Conservation (phyloP, 106 monocot genomes). For the Dendrobium nobile region DNA sequence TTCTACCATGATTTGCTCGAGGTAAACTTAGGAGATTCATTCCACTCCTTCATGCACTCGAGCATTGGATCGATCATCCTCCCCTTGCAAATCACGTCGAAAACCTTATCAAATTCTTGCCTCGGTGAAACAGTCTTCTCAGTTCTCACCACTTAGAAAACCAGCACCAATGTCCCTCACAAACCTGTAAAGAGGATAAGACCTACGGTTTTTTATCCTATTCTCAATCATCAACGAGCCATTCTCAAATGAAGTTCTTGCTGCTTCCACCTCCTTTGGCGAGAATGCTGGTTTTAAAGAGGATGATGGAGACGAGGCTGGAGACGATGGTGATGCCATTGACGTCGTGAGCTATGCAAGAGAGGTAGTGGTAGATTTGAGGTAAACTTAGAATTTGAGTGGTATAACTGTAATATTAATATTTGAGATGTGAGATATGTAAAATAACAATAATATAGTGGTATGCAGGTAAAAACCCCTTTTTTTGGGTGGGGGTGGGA, state of each 20-base stretch:
- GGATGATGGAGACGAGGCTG: no score
- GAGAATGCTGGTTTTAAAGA: background rate
- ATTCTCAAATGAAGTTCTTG: background rate
- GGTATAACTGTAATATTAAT: no score
- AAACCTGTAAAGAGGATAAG: conserved; percentile 23
- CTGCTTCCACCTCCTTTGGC: conserved; percentile 5
- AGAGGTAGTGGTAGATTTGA: no score
- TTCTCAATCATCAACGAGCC: background rate
- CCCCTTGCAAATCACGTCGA: conserved; percentile 8
- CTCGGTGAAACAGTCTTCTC: conserved; percentile 10
- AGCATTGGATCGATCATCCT: conserved; percentile 19
- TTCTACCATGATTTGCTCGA: no score
- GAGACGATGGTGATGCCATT: no score
- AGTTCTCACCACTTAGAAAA: conserved; percentile 19
- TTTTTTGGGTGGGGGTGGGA: no score
- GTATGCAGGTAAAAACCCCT: no score
- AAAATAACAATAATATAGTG: no score
- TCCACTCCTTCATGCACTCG: conserved; percentile 27
- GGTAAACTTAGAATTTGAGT: no score
- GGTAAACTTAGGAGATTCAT: conserved; percentile 7
- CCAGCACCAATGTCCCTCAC: conserved; percentile 33
- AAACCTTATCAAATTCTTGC: conserved; percentile 15
- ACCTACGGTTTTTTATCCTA: conserved; percentile 17
- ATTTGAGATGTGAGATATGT: no score
- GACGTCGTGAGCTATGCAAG: no score